These are phyloP conservation scores for Glutinoglossum americanum DNA, from an alignment of 495 filamentous ascomycete species.

Conservation along the genomic window DNA sequence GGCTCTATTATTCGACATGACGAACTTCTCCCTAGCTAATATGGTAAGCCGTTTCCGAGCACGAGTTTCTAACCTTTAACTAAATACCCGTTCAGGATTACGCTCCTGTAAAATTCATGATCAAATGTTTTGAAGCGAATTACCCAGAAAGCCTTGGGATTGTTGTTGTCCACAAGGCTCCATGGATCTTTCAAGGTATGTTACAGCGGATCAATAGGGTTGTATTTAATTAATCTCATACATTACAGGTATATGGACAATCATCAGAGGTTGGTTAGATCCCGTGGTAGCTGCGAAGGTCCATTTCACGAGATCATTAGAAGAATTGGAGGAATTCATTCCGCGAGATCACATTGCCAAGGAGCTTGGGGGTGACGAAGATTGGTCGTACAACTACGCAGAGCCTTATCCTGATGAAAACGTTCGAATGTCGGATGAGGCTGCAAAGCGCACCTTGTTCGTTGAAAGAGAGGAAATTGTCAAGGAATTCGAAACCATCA, in stretches of 20 bases:
- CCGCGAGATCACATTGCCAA: constrained; percentile 44
- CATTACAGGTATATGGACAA: constrained; percentile 31
- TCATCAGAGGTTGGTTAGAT: constrained; percentile 92
- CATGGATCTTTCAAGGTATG: constrained; percentile 88
- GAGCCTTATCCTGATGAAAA: constrained; percentile 61
- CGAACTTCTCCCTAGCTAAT: constrained; percentile 73
- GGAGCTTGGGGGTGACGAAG: constrained; percentile 64
- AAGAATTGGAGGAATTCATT: constrained; percentile 65
- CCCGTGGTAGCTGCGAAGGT: constrained; percentile 89
- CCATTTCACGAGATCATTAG: constrained; percentile 69
- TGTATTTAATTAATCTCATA: constrained; percentile 11
- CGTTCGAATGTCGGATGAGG: constrained; percentile 38
- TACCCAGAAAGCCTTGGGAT: constrained; percentile 84
- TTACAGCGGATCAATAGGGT: neutral
- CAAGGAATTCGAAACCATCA: constrained; percentile 45
- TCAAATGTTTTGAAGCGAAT: constrained; percentile 98
- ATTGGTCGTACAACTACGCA: constrained; percentile 60
- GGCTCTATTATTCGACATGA: constrained; percentile 91
- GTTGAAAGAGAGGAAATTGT: constrained; percentile 36
- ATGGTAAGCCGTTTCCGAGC: constrained; percentile 37
- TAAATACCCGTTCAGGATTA: constrained; percentile 43
- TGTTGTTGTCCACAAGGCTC: constrained; percentile 90
- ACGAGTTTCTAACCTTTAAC: neutral
- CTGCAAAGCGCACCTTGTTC: constrained; percentile 35
- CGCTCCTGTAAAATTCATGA: constrained; percentile 92